Percentiles rank a stretch among this genome's conserved stretches.
Evolutionary conservation across 129 eudicot genomes (phyloP).

Genomic region (Glebionis coronaria): DNA sequence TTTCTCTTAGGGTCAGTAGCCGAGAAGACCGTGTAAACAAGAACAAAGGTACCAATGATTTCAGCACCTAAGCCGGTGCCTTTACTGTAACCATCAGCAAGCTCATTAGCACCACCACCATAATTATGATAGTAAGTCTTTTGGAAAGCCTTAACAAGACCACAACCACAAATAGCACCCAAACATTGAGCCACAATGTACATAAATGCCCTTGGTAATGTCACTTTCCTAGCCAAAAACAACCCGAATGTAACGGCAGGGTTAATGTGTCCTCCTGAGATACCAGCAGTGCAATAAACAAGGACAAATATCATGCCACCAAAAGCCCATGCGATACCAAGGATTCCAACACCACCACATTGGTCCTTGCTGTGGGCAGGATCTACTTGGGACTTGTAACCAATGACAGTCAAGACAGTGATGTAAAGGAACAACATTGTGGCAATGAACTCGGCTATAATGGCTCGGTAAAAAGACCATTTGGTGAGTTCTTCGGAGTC

Average conservation of each 20-base stretch:
- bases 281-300: slow-evolving; percentile 76
- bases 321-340: slow-evolving; percentile 83
- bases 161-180: slow-evolving; percentile 71
- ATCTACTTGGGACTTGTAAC: slow-evolving; percentile 58
- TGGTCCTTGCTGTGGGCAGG: slow-evolving; percentile 27
- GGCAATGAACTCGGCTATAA: slow-evolving; percentile 65
- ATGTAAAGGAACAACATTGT: slow-evolving; percentile 63
- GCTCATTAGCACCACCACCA: slow-evolving; percentile 60
- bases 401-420: slow-evolving; percentile 66
- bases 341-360: slow-evolving; percentile 73
- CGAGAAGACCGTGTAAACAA: slow-evolving; percentile 68
- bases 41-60: slow-evolving; percentile 60
- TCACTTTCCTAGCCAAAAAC: slow-evolving; percentile 60
- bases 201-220: slow-evolving; percentile 44
- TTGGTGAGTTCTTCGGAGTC: slow-evolving; percentile 56
- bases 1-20: slow-evolving; percentile 79
- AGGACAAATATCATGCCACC: slow-evolving; percentile 82
- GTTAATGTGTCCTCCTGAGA: slow-evolving; percentile 74
- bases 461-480: slow-evolving; percentile 69
- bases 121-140: slow-evolving; percentile 39
- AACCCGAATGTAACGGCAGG: slow-evolving; percentile 69
- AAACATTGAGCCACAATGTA: slow-evolving; percentile 69
- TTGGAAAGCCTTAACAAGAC: slow-evolving; percentile 63
- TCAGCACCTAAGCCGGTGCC: slow-evolving; percentile 68
- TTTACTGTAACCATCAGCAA: slow-evolving; percentile 48